phyloP scores from a whole-genome alignment of 208 protist species.

The Crithidia thermophila region DNA sequence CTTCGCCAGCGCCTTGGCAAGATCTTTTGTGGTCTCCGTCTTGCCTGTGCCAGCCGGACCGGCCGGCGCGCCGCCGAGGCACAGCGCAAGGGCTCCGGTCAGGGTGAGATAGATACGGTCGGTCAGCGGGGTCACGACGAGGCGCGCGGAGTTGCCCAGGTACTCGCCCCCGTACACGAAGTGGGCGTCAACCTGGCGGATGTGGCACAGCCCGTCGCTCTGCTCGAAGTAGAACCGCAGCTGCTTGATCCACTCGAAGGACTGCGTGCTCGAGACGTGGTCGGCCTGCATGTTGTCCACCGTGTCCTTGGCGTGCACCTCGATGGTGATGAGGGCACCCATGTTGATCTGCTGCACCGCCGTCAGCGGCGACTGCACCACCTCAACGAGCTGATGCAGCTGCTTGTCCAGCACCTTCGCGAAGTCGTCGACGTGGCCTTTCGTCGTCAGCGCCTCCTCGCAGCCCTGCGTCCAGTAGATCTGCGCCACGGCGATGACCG shows the following conservation, averaged over 20 bases:
- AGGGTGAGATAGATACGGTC: conserved; percentile 98
- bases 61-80: conserved; percentile 94
- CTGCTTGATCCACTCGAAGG: conserved; percentile 98
- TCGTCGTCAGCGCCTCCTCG: conserved; percentile 81
- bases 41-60: conserved; percentile 98
- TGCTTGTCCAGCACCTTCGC: conserved; percentile 74
- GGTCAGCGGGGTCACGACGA: conserved; percentile 97
- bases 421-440: conserved; percentile 68
- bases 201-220: conserved; percentile 80
- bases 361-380: conserved; percentile 91
- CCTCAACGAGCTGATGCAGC: conserved; percentile 90
- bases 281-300: conserved; percentile 76
- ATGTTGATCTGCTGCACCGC: conserved; percentile 92
- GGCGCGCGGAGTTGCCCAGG: conserved; percentile 96
- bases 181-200: conserved; percentile 94
- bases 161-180: conserved; percentile 98
- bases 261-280: conserved; percentile 62
- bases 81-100: conserved; percentile 93
- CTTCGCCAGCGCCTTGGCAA: conserved; percentile 97
- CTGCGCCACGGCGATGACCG: conserved; percentile 92
- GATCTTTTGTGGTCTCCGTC: conserved; percentile 98
- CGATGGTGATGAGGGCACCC: conserved; percentile 97
- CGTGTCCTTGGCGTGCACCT: conserved; percentile 97
- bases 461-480: conserved; percentile 96
- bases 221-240: conserved; percentile 97